Percentiles rank a stretch among this genome's conserved stretches.
These are phyloP conservation scores for Syzygium oleosum DNA, from an alignment of 345 rosid species.

Conservation along the genomic window DNA sequence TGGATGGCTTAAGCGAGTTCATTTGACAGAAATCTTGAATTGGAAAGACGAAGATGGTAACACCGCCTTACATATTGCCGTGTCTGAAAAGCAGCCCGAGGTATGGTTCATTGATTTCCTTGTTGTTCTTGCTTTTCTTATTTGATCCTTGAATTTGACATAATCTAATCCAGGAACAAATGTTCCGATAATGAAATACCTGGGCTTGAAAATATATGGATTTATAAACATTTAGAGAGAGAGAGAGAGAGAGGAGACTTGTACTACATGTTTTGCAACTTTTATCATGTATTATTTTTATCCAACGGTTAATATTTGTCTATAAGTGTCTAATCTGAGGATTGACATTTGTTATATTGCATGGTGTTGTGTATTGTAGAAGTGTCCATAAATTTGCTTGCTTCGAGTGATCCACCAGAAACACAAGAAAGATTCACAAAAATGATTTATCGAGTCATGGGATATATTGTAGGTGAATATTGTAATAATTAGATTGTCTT, in stretches of 20 bases:
- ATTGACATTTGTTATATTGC: background rate
- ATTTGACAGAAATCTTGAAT: too few relatives aligned
- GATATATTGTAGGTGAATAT: background rate
- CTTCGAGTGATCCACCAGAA: rapidly evolving
- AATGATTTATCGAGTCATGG: background rate
- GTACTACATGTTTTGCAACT: background rate
- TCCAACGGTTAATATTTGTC: background rate
- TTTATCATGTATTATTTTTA: background rate
- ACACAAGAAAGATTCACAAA: background rate
- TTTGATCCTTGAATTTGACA: too few relatives aligned
- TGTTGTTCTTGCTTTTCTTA: too few relatives aligned
- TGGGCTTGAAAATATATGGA: too few relatives aligned
- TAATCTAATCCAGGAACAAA: too few relatives aligned
- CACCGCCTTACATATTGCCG: too few relatives aligned
- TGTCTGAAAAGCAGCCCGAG: too few relatives aligned
- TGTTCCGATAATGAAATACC: too few relatives aligned
- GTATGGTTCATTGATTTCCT: too few relatives aligned
- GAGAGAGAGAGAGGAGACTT: background rate
- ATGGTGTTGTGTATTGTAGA: background rate
- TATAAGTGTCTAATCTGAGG: background rate
- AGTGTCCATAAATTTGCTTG: background rate
- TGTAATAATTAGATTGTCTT: background rate
- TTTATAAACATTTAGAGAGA: background rate
- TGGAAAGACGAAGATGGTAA: too few relatives aligned
- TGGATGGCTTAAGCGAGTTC: too few relatives aligned